Evolutionary conservation across 83 land plant genomes (phyloP), one percentile per base, ranked within the genome.

Genomic region (Diphasiastrum complanatum): DNA sequence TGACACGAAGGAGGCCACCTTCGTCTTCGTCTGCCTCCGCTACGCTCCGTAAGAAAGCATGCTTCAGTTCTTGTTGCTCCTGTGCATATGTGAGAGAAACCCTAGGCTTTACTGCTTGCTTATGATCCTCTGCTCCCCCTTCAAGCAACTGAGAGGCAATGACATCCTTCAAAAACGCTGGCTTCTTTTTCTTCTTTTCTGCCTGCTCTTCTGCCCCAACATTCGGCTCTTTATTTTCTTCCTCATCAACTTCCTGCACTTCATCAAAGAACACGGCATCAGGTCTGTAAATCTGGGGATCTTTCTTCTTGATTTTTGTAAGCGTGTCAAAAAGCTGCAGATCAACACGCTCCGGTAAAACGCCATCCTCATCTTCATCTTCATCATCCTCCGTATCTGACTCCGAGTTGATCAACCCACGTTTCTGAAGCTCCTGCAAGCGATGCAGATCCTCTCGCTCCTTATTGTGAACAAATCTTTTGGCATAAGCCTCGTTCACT

Each of bases 391-490:
- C 54, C 70, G 2, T 70, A 69, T 48, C 69, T 5, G 81, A 77
- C 19, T 25, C 54, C 5, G 46, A 43, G 8, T 66, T 69, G 3
- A 70, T 78, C n/a, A 57, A 66, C 28, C 97, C 96, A 30, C 61
- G 64, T 70, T 81, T 85, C 72, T 83, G 63, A 35, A 91, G 67
- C 78, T 91, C 97, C 59, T 91, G 77, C 37, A 79, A 52, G 31
- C 83, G 30, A 2, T 88, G 95, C 18, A 91, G 74, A 45, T 78
- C 97, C 70, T 91, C 97, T 3, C 97, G 83, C 74, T 77, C 60
- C 80, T 88, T 91, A 75, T 91, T 91, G 73, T 91, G 84, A 65
- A 78, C 89, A 26, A 77, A 76, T 20, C 91, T 54, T n/a, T 57
- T 46, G 25, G 91, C 97, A 58, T 63, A 91, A 14, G 69, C 75